Percentiles rank a stretch among this genome's conserved stretches.
Conservation (phyloP, 257 asterid genomes). For the Solanum lycopersicoides region DNA sequence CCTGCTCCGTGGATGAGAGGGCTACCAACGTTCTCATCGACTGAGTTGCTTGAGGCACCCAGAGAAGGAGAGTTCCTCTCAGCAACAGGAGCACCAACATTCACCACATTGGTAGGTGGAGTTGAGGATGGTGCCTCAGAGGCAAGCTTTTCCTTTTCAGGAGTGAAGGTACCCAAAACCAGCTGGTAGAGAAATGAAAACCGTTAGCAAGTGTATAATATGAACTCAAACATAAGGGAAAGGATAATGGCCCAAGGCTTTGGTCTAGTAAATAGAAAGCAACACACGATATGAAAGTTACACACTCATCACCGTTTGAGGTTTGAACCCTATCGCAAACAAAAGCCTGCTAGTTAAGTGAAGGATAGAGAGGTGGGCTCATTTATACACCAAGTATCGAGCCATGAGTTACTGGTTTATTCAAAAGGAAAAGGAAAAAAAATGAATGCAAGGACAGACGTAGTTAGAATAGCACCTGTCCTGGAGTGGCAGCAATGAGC, state of each 20-base stretch:
- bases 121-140: conserved; percentile 10
- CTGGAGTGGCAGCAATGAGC: conserved; percentile 52
- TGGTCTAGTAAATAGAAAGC: background rate
- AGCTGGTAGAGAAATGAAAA: conserved; percentile 30
- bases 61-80: conserved; percentile 43
- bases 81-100: conserved; percentile 26
- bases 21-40: conserved; percentile 43
- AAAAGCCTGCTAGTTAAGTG: background rate
- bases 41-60: conserved; percentile 54
- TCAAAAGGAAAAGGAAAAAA: background rate
- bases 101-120: conserved; percentile 34
- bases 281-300: background rate
- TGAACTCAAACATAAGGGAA: background rate
- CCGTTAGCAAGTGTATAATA: background rate
- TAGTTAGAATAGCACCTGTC: conserved; percentile 38
- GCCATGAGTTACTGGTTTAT: background rate
- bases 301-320: background rate
- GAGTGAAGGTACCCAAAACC: conserved; percentile 71
- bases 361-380: background rate
- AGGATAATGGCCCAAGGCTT: background rate
- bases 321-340: background rate
- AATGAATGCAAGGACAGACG: background rate
- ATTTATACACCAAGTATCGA: background rate
- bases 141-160: conserved; percentile 50
- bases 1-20: conserved; percentile 28